Conservation (phyloP, 106 monocot species). For the Dioscorea dumetorum region DNA sequence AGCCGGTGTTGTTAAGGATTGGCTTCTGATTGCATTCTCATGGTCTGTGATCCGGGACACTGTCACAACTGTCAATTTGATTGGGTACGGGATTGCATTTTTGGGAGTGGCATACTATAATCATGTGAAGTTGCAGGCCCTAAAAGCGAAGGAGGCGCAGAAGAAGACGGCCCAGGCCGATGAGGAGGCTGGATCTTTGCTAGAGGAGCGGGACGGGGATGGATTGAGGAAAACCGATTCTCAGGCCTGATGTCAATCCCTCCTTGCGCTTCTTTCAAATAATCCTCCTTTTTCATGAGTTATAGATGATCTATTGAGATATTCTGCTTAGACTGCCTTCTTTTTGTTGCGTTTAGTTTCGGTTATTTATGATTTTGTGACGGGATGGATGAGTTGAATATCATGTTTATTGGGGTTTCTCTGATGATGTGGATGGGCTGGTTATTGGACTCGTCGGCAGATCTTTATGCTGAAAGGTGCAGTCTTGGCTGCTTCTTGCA, state of each 20-base stretch:
- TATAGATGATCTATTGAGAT: no score
- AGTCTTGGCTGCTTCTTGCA: no score
- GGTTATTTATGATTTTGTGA: no score
- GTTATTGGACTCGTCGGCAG: no score
- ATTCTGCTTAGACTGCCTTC: no score
- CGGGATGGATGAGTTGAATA: no score
- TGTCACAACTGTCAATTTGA: slow-evolving; percentile 53
- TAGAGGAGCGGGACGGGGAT: slow-evolving; percentile 14
- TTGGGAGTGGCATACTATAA: slow-evolving; percentile 46
- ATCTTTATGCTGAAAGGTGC: no score
- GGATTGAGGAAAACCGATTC: slow-evolving; percentile 17
- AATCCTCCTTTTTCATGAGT: not conserved
- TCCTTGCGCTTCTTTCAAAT: not conserved
- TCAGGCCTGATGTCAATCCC: slow-evolving; percentile 17
- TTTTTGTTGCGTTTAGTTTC: no score
- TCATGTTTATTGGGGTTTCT: no score
- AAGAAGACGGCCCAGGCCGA: slow-evolving; percentile 38
- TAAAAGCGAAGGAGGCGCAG: slow-evolving; percentile 43
- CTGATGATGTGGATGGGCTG: no score
- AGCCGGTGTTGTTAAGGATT: slow-evolving; percentile 77
- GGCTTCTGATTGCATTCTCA: slow-evolving; percentile 65
- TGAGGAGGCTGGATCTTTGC: slow-evolving; percentile 30
- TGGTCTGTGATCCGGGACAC: slow-evolving; percentile 75
- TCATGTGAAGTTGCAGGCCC: slow-evolving; percentile 43
- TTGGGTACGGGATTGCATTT: slow-evolving; percentile 55